These are phyloP conservation scores for Erodium texanum DNA, from an alignment of 441 rosid species.

Conservation along the genomic window DNA sequence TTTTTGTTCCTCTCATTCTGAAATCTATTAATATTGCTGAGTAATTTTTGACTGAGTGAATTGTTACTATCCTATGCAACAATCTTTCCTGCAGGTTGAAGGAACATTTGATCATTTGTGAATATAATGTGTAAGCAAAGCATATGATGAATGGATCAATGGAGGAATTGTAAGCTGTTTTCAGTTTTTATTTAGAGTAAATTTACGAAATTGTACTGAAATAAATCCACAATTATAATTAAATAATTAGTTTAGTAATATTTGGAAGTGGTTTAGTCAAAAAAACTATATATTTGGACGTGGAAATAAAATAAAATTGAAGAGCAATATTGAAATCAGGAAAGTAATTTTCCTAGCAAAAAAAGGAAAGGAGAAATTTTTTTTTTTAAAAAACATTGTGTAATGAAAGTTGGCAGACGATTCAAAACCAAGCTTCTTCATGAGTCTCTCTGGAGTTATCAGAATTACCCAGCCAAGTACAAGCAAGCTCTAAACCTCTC, in stretches of 20 bases:
- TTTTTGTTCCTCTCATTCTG: background rate
- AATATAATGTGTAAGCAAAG: background rate
- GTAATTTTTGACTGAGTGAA: background rate
- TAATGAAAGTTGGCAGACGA: background rate
- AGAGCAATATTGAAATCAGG: no score
- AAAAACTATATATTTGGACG: no score
- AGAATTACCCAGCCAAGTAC: background rate
- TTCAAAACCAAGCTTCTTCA: background rate
- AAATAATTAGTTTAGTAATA: no score
- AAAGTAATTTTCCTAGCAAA: no score
- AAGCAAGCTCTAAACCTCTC: background rate
- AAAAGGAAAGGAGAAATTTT: no score
- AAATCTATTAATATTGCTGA: background rate
- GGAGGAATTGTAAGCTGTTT: background rate
- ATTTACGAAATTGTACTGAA: no score
- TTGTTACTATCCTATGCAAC: background rate
- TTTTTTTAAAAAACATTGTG: no score
- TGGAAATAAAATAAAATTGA: no score
- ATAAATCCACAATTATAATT: no score
- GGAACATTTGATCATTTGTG: background rate
- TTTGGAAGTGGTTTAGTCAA: no score
- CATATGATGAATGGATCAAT: background rate
- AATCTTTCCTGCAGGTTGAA: background rate
- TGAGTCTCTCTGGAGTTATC: background rate
- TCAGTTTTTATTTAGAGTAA: background rate